phyloP scores from a whole-genome alignment of 2,329 filamentous ascomycete genomes.

The Penicillium sp. region DNA sequence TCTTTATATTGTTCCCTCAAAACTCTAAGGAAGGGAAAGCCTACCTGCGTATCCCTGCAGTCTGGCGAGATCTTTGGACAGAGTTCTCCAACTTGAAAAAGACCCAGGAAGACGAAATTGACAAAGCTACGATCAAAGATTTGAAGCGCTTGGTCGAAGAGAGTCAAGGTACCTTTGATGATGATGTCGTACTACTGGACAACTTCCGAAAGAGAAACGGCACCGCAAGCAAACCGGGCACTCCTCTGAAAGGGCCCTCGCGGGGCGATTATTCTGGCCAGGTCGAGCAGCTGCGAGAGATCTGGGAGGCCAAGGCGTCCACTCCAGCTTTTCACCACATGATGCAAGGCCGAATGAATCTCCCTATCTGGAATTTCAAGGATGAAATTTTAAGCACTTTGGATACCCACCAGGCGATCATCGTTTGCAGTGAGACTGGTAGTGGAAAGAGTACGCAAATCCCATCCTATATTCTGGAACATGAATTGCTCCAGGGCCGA shows the following conservation, averaged over 20 bases:
- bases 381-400: slow-evolving; percentile 76
- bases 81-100: slow-evolving; percentile 75
- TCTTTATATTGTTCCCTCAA: slow-evolving; percentile 80
- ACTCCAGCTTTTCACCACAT: slow-evolving; percentile 70
- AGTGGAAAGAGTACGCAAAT: slow-evolving; percentile 97
- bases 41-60: slow-evolving; percentile 72
- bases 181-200: slow-evolving; percentile 74
- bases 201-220: slow-evolving; percentile 65
- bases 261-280: slow-evolving; percentile 26
- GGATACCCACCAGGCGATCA: slow-evolving; percentile 79
- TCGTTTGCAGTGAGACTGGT: slow-evolving; percentile 94
- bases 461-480: slow-evolving; percentile 89
- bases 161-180: slow-evolving; percentile 55
- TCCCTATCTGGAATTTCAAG: slow-evolving; percentile 88
- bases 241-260: slow-evolving; percentile 26
- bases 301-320: slow-evolving; percentile 57
- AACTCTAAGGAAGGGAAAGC: slow-evolving; percentile 84
- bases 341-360: slow-evolving; percentile 73
- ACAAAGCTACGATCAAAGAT: slow-evolving; percentile 68
- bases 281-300: slow-evolving; percentile 48
- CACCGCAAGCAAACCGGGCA: slow-evolving; percentile 30
- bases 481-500: slow-evolving; percentile 77
- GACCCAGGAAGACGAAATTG: slow-evolving; percentile 66
- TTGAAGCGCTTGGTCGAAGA: slow-evolving; percentile 53
- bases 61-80: slow-evolving; percentile 83